Evolutionary conservation across 176 grass and related monocot genomes (phyloP).

Genomic region (Guadua angustifolia): DNA sequence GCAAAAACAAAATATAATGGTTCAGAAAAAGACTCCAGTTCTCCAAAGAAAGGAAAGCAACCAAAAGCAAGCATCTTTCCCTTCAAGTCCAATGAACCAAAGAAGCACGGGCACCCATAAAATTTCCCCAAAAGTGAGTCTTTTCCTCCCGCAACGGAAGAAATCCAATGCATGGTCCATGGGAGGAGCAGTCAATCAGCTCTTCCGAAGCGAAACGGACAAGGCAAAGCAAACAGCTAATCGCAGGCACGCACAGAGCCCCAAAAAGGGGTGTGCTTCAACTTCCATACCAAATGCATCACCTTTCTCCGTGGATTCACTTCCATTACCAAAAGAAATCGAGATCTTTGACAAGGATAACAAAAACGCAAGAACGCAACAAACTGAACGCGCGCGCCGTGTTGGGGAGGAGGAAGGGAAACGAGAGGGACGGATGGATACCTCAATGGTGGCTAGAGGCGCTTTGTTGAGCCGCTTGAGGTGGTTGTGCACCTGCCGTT

Average conservation of each 20-base stretch:
- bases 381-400: neutral
- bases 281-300: slow-evolving; percentile 23
- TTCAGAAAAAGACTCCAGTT: neutral
- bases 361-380: neutral
- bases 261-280: slow-evolving; percentile 23
- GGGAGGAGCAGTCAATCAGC: slow-evolving; percentile 41
- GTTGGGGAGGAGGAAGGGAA: neutral
- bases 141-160: slow-evolving; percentile 42
- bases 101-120: slow-evolving; percentile 55
- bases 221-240: neutral
- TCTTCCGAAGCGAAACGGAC: slow-evolving; percentile 41
- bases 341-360: neutral
- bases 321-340: neutral
- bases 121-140: slow-evolving; percentile 43
- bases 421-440: slow-evolving; percentile 9
- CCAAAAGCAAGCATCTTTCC: slow-evolving; percentile 46
- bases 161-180: slow-evolving; percentile 38
- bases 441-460: slow-evolving; percentile 63
- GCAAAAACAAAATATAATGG: neutral
- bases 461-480: slow-evolving; percentile 64
- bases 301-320: neutral
- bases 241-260: neutral
- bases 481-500: slow-evolving; percentile 50
- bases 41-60: slow-evolving; percentile 43
- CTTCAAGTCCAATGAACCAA: slow-evolving; percentile 34